Percentiles rank a stretch among this genome's conserved stretches.
Conservation (phyloP, 768 basidiomycete species). For the Serendipita sp. region DNA sequence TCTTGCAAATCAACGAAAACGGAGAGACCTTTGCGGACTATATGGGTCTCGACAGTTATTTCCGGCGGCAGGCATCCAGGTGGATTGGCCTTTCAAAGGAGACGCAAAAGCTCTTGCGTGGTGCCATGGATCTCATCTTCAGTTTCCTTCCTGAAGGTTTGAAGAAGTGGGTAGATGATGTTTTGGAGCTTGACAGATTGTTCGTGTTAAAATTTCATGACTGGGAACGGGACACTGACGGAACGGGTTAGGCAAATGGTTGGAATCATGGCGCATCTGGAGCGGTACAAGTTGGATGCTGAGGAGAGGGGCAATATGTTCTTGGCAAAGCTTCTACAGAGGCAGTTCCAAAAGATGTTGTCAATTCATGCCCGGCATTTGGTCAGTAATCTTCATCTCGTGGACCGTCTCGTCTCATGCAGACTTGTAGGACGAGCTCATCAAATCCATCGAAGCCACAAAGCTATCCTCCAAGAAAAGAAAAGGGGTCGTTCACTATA, state of each 20-base stretch:
- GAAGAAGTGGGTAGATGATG: conserved; percentile 70
- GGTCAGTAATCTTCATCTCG: conserved; percentile 21
- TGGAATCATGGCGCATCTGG: conserved; percentile 64
- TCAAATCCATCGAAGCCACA: conserved; percentile 76
- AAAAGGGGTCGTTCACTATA: conserved; percentile 79
- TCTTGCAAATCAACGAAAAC: conserved; percentile 80
- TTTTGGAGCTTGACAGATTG: conserved; percentile 63
- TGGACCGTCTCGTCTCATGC: not conserved
- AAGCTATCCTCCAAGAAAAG: conserved; percentile 87
- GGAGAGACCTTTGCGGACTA: conserved; percentile 91
- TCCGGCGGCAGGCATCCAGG: conserved; percentile 77
- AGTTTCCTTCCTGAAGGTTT: conserved; percentile 78
- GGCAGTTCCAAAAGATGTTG: conserved; percentile 65
- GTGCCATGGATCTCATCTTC: conserved; percentile 89
- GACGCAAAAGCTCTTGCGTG: conserved; percentile 67
- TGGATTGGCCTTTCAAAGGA: conserved; percentile 46
- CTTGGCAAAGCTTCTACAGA: conserved; percentile 54
- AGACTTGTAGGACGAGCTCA: conserved; percentile 55
- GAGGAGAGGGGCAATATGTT: conserved; percentile 70
- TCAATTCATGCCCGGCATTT: conserved; percentile 54
- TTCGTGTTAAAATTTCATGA: conserved; percentile 33
- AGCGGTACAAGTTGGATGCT: conserved; percentile 59
- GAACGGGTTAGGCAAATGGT: conserved; percentile 82
- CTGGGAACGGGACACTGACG: too few species aligned
- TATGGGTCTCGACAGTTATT: conserved; percentile 86